Evolutionary conservation across 306 rosid genomes (phyloP), one percentile per base, ranked within the genome.

Genomic region (Ormosia semicastrata): DNA sequence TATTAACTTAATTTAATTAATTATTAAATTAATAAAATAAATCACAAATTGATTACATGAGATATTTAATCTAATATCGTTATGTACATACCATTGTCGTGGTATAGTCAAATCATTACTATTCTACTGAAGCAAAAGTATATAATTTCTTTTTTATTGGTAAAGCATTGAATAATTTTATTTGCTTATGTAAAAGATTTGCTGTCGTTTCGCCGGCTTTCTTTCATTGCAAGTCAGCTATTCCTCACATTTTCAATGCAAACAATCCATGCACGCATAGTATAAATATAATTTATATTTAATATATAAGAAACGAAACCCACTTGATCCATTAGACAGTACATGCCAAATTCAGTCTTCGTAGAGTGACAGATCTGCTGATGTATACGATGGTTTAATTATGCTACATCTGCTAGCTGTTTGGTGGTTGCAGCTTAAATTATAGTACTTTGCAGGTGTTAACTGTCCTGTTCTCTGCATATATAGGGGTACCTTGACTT

Each of bases 61-160:
- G n/a, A n/a, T n/a, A n/a, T n/a, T n/a, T n/a, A 24, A 24, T 24
- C 24, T 24, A 0, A 24, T 24, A 24, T 0, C 24, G 1, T 24
- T 24, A 24, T 24, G 24, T 0, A 24, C 17, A 36, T 53, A 56
- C 41, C 68, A 39, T 18, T 59, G 13, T 70, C 64, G 64, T 59
- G 83, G 72, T 70, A 75, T 57, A 63, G 17, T 58, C 71, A 79
- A 57, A 57, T 68, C 6, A 18, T 2, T 33, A 9, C n/a, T 33
- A 3, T 41, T 66, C 66, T 39, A 49, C 24, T 2, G 2, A 78
- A 30, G 12, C 75, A 40, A 57, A 8, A 8, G 8, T 66, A 40
- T 36, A 30, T 0, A 9, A 1, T 3, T 59, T 30, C 0, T 9
- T 59, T 10, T n/a, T n/a, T n/a, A n/a, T n/a, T 29, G n/a, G 6